These are phyloP conservation scores for Diaporthe helianthi DNA, from an alignment of 2,329 filamentous ascomycete genomes.

Conservation along the genomic window DNA sequence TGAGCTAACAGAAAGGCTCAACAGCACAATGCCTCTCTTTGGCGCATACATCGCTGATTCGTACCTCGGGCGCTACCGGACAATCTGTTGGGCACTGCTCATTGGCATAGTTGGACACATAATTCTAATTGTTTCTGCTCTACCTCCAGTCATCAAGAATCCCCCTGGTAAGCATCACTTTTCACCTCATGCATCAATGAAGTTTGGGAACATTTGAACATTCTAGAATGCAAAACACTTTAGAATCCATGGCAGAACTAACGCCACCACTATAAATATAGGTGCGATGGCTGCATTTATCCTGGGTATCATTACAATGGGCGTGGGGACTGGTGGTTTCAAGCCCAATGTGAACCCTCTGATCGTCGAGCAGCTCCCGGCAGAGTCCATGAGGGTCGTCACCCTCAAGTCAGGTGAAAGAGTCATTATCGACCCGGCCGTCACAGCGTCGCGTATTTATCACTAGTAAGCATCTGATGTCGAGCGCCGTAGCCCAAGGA, in stretches of 20 bases:
- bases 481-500: no score
- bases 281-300: conserved; percentile 58
- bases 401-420: conserved; percentile 63
- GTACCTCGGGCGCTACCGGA: conserved; percentile 73
- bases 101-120: conserved; percentile 70
- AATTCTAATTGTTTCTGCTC: conserved; percentile 53
- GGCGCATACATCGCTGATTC: conserved; percentile 60
- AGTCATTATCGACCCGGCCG: conserved; percentile 69
- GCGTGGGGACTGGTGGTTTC: conserved; percentile 75
- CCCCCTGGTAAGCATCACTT: no score
- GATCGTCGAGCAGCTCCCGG: conserved; percentile 69
- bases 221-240: no score
- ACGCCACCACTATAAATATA: no score
- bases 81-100: conserved; percentile 67
- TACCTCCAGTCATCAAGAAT: conserved; percentile 4
- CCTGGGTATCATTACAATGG: conserved; percentile 59
- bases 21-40: conserved; percentile 44
- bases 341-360: conserved; percentile 75
- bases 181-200: no score
- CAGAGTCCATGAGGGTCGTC: conserved; percentile 61
- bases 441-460: conserved; percentile 69
- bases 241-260: no score
- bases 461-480: conserved; percentile 54
- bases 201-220: no score
- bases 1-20: not conserved